Conservation (phyloP, 2,329 filamentous ascomycete genomes). For the Gremmenia infestans region DNA sequence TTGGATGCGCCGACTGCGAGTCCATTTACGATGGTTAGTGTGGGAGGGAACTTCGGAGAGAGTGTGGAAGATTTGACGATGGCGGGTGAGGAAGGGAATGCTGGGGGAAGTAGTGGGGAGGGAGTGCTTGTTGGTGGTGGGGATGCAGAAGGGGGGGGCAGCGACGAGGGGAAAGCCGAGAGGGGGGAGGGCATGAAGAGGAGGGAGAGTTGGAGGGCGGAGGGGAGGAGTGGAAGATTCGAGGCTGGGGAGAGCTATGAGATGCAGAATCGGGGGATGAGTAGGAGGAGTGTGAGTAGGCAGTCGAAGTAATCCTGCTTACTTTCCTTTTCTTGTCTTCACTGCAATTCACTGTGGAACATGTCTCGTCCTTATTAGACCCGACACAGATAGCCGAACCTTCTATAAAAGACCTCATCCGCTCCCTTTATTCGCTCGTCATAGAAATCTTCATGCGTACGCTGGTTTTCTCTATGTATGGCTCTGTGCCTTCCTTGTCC, state of each 20-base stretch:
- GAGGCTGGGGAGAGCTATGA: constrained; percentile 22
- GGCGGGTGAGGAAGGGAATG: neutral
- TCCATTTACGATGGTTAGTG: constrained; percentile 30
- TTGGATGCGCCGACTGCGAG: constrained; percentile 66
- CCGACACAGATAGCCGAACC: no score
- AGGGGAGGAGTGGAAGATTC: constrained; percentile 13
- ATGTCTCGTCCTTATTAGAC: no score
- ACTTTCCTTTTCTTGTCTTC: neutral
- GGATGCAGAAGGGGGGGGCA: constrained; percentile 9
- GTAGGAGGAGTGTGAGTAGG: constrained; percentile 24
- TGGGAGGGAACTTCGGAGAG: constrained; percentile 35
- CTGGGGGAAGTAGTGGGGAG: constrained; percentile 5
- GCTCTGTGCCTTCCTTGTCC: no score
- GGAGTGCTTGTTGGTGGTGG: constrained; percentile 12
- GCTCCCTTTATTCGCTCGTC: no score
- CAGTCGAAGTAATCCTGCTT: constrained; percentile 15
- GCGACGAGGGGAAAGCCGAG: constrained; percentile 24
- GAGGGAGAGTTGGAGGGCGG: constrained; percentile 12
- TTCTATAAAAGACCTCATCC: no score
- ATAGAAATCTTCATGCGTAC: no score
- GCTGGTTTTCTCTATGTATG: no score
- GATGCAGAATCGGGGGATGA: constrained; percentile 21
- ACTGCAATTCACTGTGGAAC: no score
- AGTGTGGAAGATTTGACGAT: constrained; percentile 4
- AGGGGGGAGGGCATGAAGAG: constrained; percentile 22